phyloP scores from a whole-genome alignment of 768 basidiomycete genomes.

The Lactarius akahatsu region DNA sequence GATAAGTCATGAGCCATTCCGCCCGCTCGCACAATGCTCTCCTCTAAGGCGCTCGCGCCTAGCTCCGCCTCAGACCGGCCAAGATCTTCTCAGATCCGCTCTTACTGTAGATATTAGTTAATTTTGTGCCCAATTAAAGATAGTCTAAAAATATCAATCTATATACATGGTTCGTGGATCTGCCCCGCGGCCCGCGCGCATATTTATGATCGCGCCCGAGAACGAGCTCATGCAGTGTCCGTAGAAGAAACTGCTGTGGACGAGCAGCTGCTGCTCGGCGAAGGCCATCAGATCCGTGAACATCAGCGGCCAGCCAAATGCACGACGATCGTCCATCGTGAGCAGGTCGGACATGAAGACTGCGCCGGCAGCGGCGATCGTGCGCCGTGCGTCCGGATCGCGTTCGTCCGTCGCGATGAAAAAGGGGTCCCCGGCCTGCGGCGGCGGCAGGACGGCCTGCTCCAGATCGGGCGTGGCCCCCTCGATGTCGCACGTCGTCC shows the following conservation, averaged over 20 bases:
- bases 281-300: conserved; percentile 45
- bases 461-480: conserved; percentile 13
- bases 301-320: conserved; percentile 44
- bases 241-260: conserved; percentile 40
- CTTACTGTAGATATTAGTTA: too few relatives aligned
- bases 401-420: conserved; percentile 48
- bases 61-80: too few relatives aligned
- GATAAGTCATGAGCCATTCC: too few relatives aligned
- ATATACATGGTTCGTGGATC: conserved; percentile 39
- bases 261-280: conserved; percentile 43
- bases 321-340: conserved; percentile 42
- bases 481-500: conserved; percentile 16
- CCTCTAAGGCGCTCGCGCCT: too few relatives aligned
- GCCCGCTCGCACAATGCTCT: too few relatives aligned
- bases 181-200: conserved; percentile 38
- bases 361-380: conserved; percentile 39
- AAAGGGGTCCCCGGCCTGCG: conserved; percentile 28
- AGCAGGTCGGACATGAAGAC: conserved; percentile 44
- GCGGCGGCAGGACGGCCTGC: conserved; percentile 7
- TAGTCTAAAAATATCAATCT: conserved; percentile 32
- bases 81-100: too few relatives aligned
- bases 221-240: conserved; percentile 41
- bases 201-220: conserved; percentile 40
- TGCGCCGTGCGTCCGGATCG: conserved; percentile 34
- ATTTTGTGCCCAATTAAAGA: not conserved